phyloP scores from a whole-genome alignment of 208 protist species.

The Crithidia acanthocephali region DNA sequence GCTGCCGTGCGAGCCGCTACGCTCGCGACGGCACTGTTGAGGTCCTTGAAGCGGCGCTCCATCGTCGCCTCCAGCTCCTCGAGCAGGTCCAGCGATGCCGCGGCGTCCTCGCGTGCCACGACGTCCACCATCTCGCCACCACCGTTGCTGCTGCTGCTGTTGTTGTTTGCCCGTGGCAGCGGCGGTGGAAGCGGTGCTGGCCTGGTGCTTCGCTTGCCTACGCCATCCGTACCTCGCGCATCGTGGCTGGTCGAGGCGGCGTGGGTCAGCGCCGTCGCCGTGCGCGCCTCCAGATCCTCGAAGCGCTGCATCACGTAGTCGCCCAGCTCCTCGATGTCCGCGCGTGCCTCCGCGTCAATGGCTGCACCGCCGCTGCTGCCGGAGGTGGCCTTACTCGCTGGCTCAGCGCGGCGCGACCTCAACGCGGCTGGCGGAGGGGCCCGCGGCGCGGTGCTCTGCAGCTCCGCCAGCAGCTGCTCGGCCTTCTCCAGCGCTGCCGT shows the following conservation, averaged over 20 bases:
- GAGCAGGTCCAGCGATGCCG: constrained; percentile 65
- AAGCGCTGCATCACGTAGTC: constrained; percentile 72
- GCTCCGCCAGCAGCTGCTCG: constrained; percentile 32
- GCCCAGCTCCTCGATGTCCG: constrained; percentile 75
- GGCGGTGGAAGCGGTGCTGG: background rate
- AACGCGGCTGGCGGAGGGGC: background rate
- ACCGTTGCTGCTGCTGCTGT: too few species aligned
- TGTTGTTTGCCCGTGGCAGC: background rate
- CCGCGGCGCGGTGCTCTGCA: constrained; percentile 4
- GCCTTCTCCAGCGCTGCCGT: constrained; percentile 38
- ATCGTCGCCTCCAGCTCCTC: constrained; percentile 66
- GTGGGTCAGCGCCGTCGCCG: constrained; percentile 1
- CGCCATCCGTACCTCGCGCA: background rate
- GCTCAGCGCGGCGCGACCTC: constrained; percentile 13
- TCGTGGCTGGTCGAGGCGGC: background rate
- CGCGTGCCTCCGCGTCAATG: constrained; percentile 66
- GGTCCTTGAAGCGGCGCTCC: constrained; percentile 71
- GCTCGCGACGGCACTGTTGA: constrained; percentile 53
- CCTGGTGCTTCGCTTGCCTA: background rate
- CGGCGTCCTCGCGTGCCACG: constrained; percentile 78
- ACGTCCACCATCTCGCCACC: constrained; percentile 50
- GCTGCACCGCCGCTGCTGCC: constrained; percentile 12
- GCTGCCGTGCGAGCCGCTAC: constrained; percentile 34
- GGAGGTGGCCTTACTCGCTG: background rate
- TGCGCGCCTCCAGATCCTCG: constrained; percentile 56